Conservation (phyloP, 2,329 filamentous ascomycete species). For the Pseudofabraea citricarpa region DNA sequence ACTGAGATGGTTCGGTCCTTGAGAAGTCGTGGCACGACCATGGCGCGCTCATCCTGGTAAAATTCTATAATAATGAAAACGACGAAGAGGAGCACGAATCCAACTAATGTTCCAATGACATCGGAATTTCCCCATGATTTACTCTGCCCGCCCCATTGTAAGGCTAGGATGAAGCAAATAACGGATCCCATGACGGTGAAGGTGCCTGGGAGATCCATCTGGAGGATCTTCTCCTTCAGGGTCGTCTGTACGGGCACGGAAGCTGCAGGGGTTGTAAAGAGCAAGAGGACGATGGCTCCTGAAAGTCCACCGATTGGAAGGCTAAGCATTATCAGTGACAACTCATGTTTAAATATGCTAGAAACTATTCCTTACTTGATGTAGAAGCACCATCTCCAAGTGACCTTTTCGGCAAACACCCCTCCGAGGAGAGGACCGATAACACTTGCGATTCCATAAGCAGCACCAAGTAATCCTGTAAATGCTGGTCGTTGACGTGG, state of each 20-base stretch:
- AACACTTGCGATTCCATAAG: slow-evolving; percentile 23
- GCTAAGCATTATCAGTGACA: no score
- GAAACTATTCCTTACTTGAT: slow-evolving; percentile 18
- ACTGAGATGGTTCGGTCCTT: slow-evolving; percentile 38
- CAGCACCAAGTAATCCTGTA: slow-evolving; percentile 29
- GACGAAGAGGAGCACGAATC: slow-evolving; percentile 26
- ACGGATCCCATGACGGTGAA: slow-evolving; percentile 39
- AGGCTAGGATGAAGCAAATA: slow-evolving; percentile 39
- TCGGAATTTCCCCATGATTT: slow-evolving; percentile 36
- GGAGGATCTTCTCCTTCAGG: slow-evolving; percentile 38
- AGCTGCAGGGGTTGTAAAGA: slow-evolving; percentile 37
- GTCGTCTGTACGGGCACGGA: slow-evolving; percentile 33
- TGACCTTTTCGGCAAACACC: slow-evolving; percentile 31
- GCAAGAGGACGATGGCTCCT: slow-evolving; percentile 33
- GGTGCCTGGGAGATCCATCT: slow-evolving; percentile 43
- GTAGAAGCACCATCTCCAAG: slow-evolving; percentile 34
- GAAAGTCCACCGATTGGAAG: slow-evolving; percentile 37
- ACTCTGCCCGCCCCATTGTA: slow-evolving; percentile 42
- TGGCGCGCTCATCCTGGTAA: slow-evolving; percentile 41
- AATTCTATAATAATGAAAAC: slow-evolving; percentile 34
- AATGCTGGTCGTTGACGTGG: slow-evolving; percentile 29
- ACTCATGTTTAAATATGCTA: no score
- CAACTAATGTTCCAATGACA: slow-evolving; percentile 40
- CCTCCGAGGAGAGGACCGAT: slow-evolving; percentile 32
- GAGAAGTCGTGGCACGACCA: slow-evolving; percentile 43